Base-by-base conservation (phyloP, 805 yeast species). In the Cyberlindnera bimundalis region DNA sequence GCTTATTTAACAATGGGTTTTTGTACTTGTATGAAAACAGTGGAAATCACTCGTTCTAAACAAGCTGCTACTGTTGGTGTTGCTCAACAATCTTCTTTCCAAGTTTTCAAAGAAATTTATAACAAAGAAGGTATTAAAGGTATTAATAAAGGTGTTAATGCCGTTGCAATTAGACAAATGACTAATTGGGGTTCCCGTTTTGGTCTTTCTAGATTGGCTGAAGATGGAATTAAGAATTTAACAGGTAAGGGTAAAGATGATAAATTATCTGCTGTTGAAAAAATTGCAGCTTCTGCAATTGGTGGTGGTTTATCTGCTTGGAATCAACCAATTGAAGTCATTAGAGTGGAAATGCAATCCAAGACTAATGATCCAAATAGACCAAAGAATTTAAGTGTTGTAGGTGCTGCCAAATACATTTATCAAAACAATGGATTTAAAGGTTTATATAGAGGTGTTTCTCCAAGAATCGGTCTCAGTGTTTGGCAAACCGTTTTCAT, bases 151-250 rank as follows among this genome's bases (percentile, higher is more conserved):
- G 99, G 99, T 64, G 98, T 91, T 45, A 91, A 91, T 61, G 99
- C 99, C 8, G 97, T 91, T 44, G 98, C 98, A n/a, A 83, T 91
- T 52, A 83, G 99, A 69, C 99, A 93, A 65, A 84, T 88, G 86
- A 91, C 98, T 52, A 93, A 93, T 67, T 93, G 99, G 99, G 99
- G 99, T 37, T 88, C 97, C 15, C 78, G 99, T 61, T 91, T 90
- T 58, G 99, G 98, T 26, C 74, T 93, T 29, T 76, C 96, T 3
- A 78, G 99, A 61, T 74, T 90, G 58, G 95, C 96, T 24, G 99
- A 93, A 71, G 91, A 86, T 53, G 70, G 67, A 4, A 88, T 93
- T 56, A 80, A 86, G 59, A 72, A 68, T 33, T 36, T 73, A 12
- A 76, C 81, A 17, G 80, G 80, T 40, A 84, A 86, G 64, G 65